Percentiles rank a stretch among this genome's conserved stretches.
These are phyloP conservation scores for Kluyveromyces starmeri DNA, from an alignment of 805 yeast genomes.

Conservation along the genomic window DNA sequence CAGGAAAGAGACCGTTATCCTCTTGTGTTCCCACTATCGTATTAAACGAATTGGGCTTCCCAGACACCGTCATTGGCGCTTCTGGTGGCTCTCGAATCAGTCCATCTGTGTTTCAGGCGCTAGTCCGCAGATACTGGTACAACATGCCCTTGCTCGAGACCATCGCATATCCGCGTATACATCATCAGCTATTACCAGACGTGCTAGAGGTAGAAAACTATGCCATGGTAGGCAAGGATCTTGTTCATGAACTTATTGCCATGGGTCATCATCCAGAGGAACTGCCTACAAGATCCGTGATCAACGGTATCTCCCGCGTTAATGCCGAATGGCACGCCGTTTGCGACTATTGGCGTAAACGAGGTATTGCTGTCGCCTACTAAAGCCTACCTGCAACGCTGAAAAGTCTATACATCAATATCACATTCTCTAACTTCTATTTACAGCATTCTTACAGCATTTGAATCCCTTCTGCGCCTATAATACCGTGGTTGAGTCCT, in stretches of 20 bases:
- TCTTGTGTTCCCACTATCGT: conserved; percentile 74
- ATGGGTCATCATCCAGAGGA: conserved; percentile 44
- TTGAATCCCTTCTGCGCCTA: no score
- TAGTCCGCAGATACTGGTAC: conserved; percentile 56
- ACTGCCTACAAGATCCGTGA: conserved; percentile 41
- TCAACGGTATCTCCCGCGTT: conserved; percentile 44
- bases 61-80: conserved; percentile 74
- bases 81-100: conserved; percentile 90
- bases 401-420: no score
- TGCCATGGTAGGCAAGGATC: conserved; percentile 36
- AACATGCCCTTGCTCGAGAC: conserved; percentile 53
- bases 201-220: conserved; percentile 46
- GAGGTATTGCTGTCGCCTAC: conserved; percentile 39
- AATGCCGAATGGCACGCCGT: conserved; percentile 57
- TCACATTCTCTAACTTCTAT: no score
- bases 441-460: no score
- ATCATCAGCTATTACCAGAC: conserved; percentile 84
- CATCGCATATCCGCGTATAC: conserved; percentile 72
- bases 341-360: conserved; percentile 83
- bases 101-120: conserved; percentile 75
- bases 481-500: no score
- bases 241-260: conserved; percentile 28
- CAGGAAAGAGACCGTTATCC: conserved; percentile 75
- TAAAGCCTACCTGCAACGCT: no score
- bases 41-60: conserved; percentile 36